phyloP scores from a whole-genome alignment of 306 rosid species.

The Abrus pulchellus region DNA sequence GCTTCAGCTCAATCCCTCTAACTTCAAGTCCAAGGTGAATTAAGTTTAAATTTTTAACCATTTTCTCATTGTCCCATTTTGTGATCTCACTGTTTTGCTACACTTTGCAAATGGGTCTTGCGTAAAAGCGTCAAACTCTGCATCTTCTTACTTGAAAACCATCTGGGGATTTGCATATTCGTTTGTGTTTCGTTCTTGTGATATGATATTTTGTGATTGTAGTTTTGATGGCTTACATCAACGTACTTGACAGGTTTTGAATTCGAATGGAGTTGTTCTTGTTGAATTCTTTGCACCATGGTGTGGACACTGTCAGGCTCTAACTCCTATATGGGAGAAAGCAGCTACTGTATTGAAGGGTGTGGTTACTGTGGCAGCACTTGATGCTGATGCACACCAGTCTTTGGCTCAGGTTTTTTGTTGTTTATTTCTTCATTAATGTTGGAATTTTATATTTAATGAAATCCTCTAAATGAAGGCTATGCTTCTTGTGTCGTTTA shows the following conservation, averaged over 20 bases:
- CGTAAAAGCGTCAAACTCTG: slow-evolving; percentile 32
- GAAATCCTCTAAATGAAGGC: slow-evolving; percentile 32
- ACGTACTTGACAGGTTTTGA: slow-evolving; percentile 73
- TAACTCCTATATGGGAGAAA: slow-evolving; percentile 95
- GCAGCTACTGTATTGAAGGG: slow-evolving; percentile 92
- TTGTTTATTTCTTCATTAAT: slow-evolving; percentile 41
- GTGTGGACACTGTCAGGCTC: slow-evolving; percentile 99
- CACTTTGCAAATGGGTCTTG: slow-evolving; percentile 24
- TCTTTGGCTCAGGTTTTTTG: slow-evolving; percentile 85
- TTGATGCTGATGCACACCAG: slow-evolving; percentile 94
- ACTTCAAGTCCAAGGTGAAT: slow-evolving; percentile 94
- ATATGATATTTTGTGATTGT: not conserved
- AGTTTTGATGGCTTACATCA: slow-evolving; percentile 11
- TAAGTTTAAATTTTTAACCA: not conserved
- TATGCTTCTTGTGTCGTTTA: slow-evolving; percentile 5
- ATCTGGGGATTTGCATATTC: slow-evolving; percentile 37
- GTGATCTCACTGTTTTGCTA: slow-evolving; percentile 31
- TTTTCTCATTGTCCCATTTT: slow-evolving; percentile 20
- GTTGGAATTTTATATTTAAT: slow-evolving; percentile 23
- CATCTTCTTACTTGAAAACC: slow-evolving; percentile 32
- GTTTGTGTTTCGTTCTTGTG: not conserved
- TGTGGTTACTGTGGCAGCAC: slow-evolving; percentile 91
- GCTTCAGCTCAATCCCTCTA: slow-evolving; percentile 87
- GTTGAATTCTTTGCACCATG: slow-evolving; percentile 99
- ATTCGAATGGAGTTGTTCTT: slow-evolving; percentile 89